Evolutionary conservation across 108 stramenopile species (phyloP), one percentile per base, ranked within the genome.

Genomic region (Nitzschia sp.): DNA sequence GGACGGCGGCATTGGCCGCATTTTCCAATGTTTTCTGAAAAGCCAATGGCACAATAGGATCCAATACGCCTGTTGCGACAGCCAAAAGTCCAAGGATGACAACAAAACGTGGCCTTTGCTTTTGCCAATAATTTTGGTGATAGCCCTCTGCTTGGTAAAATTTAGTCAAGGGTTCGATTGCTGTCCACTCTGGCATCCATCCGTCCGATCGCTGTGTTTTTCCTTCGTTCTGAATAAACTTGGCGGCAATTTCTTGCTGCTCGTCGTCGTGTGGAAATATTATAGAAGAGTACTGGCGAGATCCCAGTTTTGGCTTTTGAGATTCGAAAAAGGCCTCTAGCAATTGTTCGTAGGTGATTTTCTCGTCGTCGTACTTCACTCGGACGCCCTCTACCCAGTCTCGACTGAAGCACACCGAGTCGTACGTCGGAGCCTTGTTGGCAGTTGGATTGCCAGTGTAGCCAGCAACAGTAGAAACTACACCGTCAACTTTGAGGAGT

Each of bases 111-210:
- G 84, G 68, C 30, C 85, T 71, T 53, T 79, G 79, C 47, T 90
- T 93, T 74, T 86, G 80, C 89, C 89, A 93, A 73, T 88, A 93
- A 29, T 77, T 54, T 63, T 93, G 92, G 74, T 93, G 92, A 67
- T 93, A 93, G 46, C 77, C 75, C 48, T 93, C 92, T 0, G 89
- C 92, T 38, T 65, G 57, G 66, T 79, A 93, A 71, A 93, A 93
- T 29, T 54, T 47, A 1, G 86, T 59, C 32, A 59, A 28, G 22
- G 80, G 83, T 76, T 91, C 90, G 33, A 91, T 76, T 0, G 50
- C 17, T 5, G 87, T 83, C 54, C 72, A 67, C 15, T 66, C 55
- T 23, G 66, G 46, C 25, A 78, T 30, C 8, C 81, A 55, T 47
- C 82, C 82, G 50, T 86, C 85, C 28, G 52, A 63, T 19, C 62